Evolutionary conservation across 805 yeast species (phyloP).

Genomic region (Zygotorulaspora sp.): DNA sequence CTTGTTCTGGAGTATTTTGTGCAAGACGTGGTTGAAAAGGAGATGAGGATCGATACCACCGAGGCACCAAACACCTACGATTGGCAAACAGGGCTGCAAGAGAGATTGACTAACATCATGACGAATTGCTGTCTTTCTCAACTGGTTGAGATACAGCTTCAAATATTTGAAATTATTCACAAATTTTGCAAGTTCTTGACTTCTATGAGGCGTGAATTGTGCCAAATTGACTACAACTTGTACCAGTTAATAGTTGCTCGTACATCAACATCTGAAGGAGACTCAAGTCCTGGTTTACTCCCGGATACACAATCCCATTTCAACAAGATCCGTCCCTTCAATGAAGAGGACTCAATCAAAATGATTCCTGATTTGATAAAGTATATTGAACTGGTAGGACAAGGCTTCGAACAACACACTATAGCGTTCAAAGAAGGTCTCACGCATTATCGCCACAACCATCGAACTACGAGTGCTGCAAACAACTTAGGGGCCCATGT

Average conservation of each 20-base stretch:
- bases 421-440: constrained; percentile 22
- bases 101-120: constrained; percentile 29
- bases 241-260: constrained; percentile 9
- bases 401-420: constrained; percentile 19
- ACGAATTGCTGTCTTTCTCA: constrained; percentile 27
- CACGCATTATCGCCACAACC: constrained; percentile 14
- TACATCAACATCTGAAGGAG: neutral
- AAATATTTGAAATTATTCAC: constrained; percentile 30
- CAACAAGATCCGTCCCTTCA: constrained; percentile 8
- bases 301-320: neutral
- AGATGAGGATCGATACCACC: constrained; percentile 13
- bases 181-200: constrained; percentile 32
- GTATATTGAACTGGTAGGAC: constrained; percentile 14
- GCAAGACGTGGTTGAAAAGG: constrained; percentile 25
- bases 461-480: constrained; percentile 1
- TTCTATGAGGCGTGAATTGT: constrained; percentile 22
- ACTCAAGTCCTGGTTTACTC: neutral
- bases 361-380: constrained; percentile 13
- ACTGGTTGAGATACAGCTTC: constrained; percentile 29
- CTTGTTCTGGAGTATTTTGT: constrained; percentile 24
- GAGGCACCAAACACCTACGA: constrained; percentile 9
- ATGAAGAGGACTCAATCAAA: constrained; percentile 16
- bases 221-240: constrained; percentile 19
- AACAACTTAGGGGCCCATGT: neutral
- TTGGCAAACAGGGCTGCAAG: constrained; percentile 24